A percentile compares a stretch with the other conserved stretches of the same genome.
phyloP scores from a whole-genome alignment of 805 yeast species.

The Ogataea paraovalis region DNA sequence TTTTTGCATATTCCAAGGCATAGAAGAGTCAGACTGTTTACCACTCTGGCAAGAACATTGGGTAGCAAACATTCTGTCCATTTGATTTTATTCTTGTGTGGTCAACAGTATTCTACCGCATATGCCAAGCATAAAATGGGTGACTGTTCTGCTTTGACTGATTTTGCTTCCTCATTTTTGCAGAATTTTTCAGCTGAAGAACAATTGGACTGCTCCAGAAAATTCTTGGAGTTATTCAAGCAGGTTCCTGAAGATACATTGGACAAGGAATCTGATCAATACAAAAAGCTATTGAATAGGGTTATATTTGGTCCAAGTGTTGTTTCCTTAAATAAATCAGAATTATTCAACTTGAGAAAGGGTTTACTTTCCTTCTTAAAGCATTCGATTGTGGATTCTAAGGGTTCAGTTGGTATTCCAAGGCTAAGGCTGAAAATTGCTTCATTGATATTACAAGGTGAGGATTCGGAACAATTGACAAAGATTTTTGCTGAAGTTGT shows the following conservation, averaged over 20 bases:
- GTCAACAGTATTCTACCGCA: conserved; percentile 66
- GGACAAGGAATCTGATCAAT: conserved; percentile 35
- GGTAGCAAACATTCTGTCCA: conserved; percentile 66
- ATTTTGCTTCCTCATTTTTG: conserved; percentile 68
- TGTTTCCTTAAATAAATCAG: conserved; percentile 45
- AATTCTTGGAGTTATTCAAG: conserved; percentile 51
- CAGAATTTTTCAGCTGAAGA: conserved; percentile 64
- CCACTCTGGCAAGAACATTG: conserved; percentile 71
- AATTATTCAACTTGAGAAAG: conserved; percentile 44
- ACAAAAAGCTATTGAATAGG: conserved; percentile 40
- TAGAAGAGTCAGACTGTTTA: conserved; percentile 81
- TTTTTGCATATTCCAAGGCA: conserved; percentile 95
- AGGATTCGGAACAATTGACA: conserved; percentile 19
- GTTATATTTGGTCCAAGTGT: conserved; percentile 63
- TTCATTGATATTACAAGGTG: conserved; percentile 30
- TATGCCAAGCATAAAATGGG: conserved; percentile 52
- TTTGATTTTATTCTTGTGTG: conserved; percentile 70
- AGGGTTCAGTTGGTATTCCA: conserved; percentile 37
- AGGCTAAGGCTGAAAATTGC: conserved; percentile 40
- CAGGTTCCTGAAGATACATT: conserved; percentile 40
- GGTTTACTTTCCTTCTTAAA: conserved; percentile 56
- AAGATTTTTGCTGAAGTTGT: conserved; percentile 26
- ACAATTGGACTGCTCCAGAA: conserved; percentile 53
- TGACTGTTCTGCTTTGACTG: conserved; percentile 66
- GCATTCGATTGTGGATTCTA: conserved; percentile 41